These are phyloP conservation scores for Stipa capillata DNA, from an alignment of 176 grass and related monocot genomes.

Conservation along the genomic window DNA sequence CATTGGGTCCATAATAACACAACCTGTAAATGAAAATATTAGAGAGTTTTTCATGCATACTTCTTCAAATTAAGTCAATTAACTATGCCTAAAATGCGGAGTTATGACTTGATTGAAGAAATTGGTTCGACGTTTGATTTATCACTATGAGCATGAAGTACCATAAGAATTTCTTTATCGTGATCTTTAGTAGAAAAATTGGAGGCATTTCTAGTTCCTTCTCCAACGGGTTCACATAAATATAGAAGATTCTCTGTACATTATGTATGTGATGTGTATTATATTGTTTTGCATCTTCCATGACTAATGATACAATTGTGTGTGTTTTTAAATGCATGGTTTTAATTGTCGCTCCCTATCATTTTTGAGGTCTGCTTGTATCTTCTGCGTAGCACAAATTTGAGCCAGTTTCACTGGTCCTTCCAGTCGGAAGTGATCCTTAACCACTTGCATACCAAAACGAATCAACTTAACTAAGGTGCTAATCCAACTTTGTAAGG, in stretches of 20 bases:
- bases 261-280: not conserved
- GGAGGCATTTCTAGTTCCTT: not conserved
- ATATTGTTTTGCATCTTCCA: not conserved
- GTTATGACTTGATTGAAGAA: not conserved
- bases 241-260: not conserved
- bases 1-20: not conserved
- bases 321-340: constrained; percentile 2
- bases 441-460: not conserved
- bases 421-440: not conserved
- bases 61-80: not conserved
- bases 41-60: not conserved
- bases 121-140: not conserved
- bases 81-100: not conserved
- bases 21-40: not conserved
- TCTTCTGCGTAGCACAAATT: not conserved
- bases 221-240: not conserved
- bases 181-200: not conserved
- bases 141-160: not conserved
- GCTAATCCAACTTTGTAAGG: not conserved
- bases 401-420: not conserved
- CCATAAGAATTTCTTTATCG: not conserved
- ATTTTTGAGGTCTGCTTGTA: not conserved
- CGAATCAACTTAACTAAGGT: not conserved
- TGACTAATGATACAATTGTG: not conserved
- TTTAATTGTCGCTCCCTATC: constrained; percentile 5